A percentile compares a stretch with the other conserved stretches of the same genome.
Conservation (phyloP, 768 basidiomycete species). For the Cystobasidium tubakii region DNA sequence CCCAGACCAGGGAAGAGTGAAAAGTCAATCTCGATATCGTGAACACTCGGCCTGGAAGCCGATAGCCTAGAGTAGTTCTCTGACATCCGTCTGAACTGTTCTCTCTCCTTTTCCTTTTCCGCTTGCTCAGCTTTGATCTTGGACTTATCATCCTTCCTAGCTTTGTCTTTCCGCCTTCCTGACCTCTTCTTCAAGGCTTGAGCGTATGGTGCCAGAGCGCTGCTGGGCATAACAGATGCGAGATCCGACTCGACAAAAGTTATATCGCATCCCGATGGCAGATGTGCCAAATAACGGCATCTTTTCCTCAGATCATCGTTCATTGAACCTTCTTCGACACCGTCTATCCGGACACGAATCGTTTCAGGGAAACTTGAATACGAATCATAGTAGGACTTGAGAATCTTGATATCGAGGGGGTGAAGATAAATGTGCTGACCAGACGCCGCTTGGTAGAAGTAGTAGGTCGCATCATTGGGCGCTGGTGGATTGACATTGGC, state of each 20-base stretch:
- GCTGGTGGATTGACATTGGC: slow-evolving; percentile 79
- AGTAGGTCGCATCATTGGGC: slow-evolving; percentile 74
- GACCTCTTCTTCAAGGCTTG: slow-evolving; percentile 70
- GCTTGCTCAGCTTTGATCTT: slow-evolving; percentile 68
- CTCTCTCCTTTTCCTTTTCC: slow-evolving; percentile 57
- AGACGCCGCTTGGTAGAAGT: slow-evolving; percentile 89
- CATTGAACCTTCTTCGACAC: slow-evolving; percentile 52
- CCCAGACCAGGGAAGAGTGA: slow-evolving; percentile 25
- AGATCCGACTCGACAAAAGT: slow-evolving; percentile 88
- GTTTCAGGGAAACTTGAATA: slow-evolving; percentile 78
- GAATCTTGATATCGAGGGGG: slow-evolving; percentile 88
- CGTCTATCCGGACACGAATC: slow-evolving; percentile 74
- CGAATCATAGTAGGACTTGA: slow-evolving; percentile 71
- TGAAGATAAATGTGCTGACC: slow-evolving; percentile 88
- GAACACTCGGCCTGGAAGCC: slow-evolving; percentile 40
- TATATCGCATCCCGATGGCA: slow-evolving; percentile 85
- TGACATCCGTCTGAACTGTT: slow-evolving; percentile 37
- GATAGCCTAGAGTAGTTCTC: slow-evolving; percentile 30
- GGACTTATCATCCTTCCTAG: slow-evolving; percentile 78
- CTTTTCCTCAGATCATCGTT: slow-evolving; percentile 89
- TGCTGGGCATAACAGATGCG: slow-evolving; percentile 62
- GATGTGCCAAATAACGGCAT: slow-evolving; percentile 89
- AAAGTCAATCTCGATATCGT: slow-evolving; percentile 43
- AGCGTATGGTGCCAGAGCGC: slow-evolving; percentile 73
- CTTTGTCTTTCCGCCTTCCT: slow-evolving; percentile 70